Base-by-base conservation (phyloP, 345 rosid genomes). In the Luvunga scandens region DNA sequence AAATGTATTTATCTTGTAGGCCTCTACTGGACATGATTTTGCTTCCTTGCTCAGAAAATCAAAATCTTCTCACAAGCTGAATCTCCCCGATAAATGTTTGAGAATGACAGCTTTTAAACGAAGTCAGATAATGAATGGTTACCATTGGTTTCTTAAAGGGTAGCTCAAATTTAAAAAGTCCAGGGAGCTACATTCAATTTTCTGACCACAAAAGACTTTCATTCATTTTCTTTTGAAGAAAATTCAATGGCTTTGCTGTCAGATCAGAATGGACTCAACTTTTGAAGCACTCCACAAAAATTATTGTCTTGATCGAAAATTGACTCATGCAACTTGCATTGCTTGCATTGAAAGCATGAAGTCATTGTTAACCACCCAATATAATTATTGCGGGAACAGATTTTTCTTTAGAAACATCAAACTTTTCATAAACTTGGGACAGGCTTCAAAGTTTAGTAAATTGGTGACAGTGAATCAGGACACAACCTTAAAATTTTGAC, bases 281-380 rank as follows among this genome's bases (percentile, higher is more conserved):
- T 74, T 68, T 53, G 21, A 21, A 31, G 62, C 72, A 24, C 31
- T 39, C 72, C 6, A 76, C 18, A 59, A 73, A 62, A 71, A 75
- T 74, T 60, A 65, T 69, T 33, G 34, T 31, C 30, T 80, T 80
- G 75, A 73, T 64, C 59, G 77, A 72, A 80, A 80, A 76, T 57
- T 34, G 60, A 62, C 75, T 50, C n/a, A 66, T 42, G 80, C 84
- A 69, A 81, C 76, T 83, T 72, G 76, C 78, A 36, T 77, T 68
- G 84, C 88, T 79, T 71, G 66, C 84, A 76, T 62, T 81, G 24
- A 16, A 74, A 79, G 83, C 27, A 22, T 77, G 71, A 77, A 75
- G 67, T 45, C 48, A 70, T 69, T 48, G 75, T 53, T 78, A 62
- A 67, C 84, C 50, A 69, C 69, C 75, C 75, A 16, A 22, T 18